Percentiles rank a stretch among this genome's conserved stretches.
These are phyloP conservation scores for Bolboschoenoplectus hybrid DNA, from an alignment of 202 grass and related monocot genomes.

Conservation along the genomic window DNA sequence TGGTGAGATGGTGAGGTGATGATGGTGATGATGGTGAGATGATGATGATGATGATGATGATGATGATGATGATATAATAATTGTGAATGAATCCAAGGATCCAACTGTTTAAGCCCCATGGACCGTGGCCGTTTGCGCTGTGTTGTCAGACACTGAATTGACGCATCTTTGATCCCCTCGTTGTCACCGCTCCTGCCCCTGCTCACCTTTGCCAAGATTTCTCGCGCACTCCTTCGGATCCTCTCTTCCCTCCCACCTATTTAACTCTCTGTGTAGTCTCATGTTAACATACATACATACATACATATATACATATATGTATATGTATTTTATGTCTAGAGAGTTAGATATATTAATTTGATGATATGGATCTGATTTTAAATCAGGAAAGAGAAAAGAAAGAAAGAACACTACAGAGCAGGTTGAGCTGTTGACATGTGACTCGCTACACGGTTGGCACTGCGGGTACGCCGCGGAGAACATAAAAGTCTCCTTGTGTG, in stretches of 20 bases:
- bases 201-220: neutral
- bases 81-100: neutral
- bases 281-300: neutral
- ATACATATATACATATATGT: neutral
- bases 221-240: neutral
- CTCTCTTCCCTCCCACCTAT: neutral
- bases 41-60: no score
- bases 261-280: neutral
- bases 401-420: no score
- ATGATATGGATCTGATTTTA: no score
- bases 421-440: neutral
- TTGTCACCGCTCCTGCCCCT: slow-evolving; percentile 10
- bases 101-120: neutral
- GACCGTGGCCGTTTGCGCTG: slow-evolving; percentile 8
- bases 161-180: slow-evolving; percentile 29
- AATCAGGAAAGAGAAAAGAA: no score
- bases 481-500: neutral
- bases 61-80: no score
- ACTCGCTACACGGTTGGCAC: neutral
- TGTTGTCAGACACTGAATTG: slow-evolving; percentile 37
- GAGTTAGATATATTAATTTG: no score
- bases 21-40: no score
- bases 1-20: no score
- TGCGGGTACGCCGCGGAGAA: neutral
- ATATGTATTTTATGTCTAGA: no score